phyloP scores from a whole-genome alignment of 108 stramenopile species.

The Epithemia pelagica region DNA sequence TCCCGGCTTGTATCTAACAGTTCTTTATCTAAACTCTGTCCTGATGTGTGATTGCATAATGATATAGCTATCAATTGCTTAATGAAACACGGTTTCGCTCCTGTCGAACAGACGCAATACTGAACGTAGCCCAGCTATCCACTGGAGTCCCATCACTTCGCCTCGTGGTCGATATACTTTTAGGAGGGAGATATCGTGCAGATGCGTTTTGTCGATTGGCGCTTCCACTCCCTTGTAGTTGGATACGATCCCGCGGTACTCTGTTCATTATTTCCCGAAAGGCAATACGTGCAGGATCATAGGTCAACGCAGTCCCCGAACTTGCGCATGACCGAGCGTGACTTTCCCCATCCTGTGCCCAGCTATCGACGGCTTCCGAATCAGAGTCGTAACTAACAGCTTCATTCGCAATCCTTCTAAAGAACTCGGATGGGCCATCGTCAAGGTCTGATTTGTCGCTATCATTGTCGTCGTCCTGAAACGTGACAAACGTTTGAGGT shows the following conservation, averaged over 20 bases:
- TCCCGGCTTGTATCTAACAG: no score
- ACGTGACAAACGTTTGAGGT: constrained; percentile 3
- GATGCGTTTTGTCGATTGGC: not conserved
- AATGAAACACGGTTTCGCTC: not conserved
- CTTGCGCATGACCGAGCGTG: constrained; percentile 1
- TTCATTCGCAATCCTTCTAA: constrained; percentile 28
- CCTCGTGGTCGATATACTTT: not conserved
- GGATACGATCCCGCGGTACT: not conserved
- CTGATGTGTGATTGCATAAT: no score
- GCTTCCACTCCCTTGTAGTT: not conserved
- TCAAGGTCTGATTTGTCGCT: not conserved
- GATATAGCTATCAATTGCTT: not conserved
- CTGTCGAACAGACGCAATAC: constrained; percentile 1
- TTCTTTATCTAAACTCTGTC: no score
- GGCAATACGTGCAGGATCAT: constrained; percentile 30
- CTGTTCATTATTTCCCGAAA: constrained; percentile 21
- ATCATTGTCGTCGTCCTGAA: constrained; percentile 4
- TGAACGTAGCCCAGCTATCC: not conserved
- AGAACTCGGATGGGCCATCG: constrained; percentile 13
- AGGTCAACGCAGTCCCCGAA: constrained; percentile 11
- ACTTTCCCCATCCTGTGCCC: constrained; percentile 31
- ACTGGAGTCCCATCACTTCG: not conserved
- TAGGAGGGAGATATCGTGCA: not conserved
- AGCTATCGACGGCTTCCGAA: constrained; percentile 47
- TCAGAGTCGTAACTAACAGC: constrained; percentile 36